Evolutionary conservation across 257 asterid genomes (phyloP).

Genomic region (Ajuga chamaepitys): DNA sequence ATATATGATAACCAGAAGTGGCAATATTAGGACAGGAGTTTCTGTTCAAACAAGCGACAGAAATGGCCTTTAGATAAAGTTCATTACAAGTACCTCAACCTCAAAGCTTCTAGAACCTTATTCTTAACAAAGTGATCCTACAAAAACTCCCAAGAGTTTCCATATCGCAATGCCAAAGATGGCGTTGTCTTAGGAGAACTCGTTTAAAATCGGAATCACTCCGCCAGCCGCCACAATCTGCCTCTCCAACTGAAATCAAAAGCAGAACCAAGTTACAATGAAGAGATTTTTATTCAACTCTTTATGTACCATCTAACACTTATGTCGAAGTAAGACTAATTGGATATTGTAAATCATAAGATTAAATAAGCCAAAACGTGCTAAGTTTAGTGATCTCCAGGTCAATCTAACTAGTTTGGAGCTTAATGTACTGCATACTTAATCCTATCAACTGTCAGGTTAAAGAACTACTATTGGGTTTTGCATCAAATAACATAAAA

Average conservation of each 20-base stretch:
- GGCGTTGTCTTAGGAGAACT: conserved; percentile 9
- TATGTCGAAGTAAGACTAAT: no score
- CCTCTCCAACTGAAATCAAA: conserved; percentile 55
- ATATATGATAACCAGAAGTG: not conserved
- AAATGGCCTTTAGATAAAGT: not conserved
- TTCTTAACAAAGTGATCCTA: conserved; percentile 10
- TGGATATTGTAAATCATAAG: not conserved
- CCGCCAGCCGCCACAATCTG: conserved; percentile 88
- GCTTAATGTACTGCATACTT: no score
- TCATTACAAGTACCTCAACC: not conserved
- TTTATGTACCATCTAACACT: no score
- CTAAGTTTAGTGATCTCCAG: no score
- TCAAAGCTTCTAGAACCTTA: conserved; percentile 9
- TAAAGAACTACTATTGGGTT: no score
- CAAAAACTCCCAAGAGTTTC: conserved; percentile 5
- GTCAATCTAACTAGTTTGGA: no score
- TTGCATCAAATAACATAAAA: no score
- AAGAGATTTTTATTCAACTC: no score
- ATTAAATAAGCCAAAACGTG: no score
- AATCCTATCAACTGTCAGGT: no score
- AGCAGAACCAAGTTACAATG: not conserved
- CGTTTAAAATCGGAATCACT: conserved; percentile 39
- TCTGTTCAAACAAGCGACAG: conserved; percentile 12
- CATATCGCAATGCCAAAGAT: not conserved
- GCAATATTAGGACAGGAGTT: conserved; percentile 17